These are phyloP conservation scores for Physocladia obscura DNA, from an alignment of 192 early-diverging fungal species.

Conservation along the genomic window DNA sequence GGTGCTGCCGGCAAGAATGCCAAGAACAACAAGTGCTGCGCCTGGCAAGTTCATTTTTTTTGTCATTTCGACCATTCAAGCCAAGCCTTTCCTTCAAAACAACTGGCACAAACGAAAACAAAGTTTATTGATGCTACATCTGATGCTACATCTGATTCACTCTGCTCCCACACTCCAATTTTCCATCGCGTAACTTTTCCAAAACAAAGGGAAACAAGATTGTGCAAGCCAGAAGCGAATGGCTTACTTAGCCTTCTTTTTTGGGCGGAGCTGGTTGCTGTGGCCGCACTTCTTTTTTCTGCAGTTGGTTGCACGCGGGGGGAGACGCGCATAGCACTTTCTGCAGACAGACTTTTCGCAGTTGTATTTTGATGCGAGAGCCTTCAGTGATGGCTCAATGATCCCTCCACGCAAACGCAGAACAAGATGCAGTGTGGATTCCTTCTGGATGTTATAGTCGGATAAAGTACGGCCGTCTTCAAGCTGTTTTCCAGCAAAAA, in stretches of 20 bases:
- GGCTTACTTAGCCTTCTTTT: conserved; percentile 96
- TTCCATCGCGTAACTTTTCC: not conserved
- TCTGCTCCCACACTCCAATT: not conserved
- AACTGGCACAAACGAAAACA: too few species aligned
- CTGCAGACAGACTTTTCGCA: conserved; percentile 99
- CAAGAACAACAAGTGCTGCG: too few species aligned
- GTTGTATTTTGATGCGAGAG: conserved; percentile 98
- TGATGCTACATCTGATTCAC: too few species aligned
- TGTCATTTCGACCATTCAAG: not conserved
- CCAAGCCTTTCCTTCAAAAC: not conserved
- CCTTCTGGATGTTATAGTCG: conserved; percentile 99
- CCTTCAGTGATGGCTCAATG: conserved; percentile 98
- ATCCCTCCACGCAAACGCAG: conserved; percentile 61
- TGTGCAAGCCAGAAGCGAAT: not conserved
- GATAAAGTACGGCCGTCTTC: conserved; percentile 97
- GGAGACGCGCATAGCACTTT: conserved; percentile 99
- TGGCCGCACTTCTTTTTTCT: conserved; percentile 99
- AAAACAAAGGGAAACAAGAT: not conserved
- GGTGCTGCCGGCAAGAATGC: too few species aligned
- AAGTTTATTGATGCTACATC: too few species aligned
- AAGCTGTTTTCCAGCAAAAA: conserved; percentile 99
- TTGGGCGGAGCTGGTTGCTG: conserved; percentile 97
- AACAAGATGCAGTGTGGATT: conserved; percentile 81
- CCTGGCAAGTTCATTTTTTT: too few species aligned
- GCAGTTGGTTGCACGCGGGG: conserved; percentile 99